Conservation (phyloP, 2,329 filamentous ascomycete species). For the Cercospora sp. region DNA sequence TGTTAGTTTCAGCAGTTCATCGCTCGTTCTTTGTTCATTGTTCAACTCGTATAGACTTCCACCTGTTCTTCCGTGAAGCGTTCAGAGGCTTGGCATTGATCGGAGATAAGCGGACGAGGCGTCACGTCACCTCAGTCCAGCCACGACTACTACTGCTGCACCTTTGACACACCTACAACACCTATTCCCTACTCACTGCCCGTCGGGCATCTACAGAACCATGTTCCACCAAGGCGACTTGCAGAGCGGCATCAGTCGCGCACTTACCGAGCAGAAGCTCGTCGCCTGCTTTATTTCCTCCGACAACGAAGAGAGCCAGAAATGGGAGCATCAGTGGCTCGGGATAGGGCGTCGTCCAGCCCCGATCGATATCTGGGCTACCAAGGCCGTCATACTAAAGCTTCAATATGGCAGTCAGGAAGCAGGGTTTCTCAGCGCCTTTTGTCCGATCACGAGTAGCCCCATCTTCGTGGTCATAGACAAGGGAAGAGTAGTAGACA, state of each 20-base stretch:
- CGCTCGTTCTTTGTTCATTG: background rate
- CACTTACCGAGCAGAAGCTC: constrained; percentile 72
- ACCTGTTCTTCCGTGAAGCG: background rate
- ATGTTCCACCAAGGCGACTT: constrained; percentile 85
- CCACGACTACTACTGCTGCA: background rate
- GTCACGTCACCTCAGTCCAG: background rate
- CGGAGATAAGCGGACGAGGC: background rate
- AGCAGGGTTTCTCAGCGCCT: constrained; percentile 75
- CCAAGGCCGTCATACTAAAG: constrained; percentile 68
- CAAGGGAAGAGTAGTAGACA: constrained; percentile 75
- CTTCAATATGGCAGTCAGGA: constrained; percentile 74
- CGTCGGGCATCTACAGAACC: background rate
- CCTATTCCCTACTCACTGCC: background rate
- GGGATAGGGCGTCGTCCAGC: constrained; percentile 6
- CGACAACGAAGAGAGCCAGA: constrained; percentile 66
- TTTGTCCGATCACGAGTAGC: constrained; percentile 76
- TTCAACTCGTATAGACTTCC: background rate
- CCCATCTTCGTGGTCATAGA: constrained; percentile 75
- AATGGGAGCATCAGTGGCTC: constrained; percentile 40
- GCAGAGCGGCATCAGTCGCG: constrained; percentile 75
- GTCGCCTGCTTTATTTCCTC: constrained; percentile 78
- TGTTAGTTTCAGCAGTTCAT: background rate
- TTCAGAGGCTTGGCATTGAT: background rate
- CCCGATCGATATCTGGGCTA: constrained; percentile 51
- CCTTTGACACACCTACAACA: background rate